Base-by-base conservation (phyloP, 2,329 filamentous ascomycete species). In the Ascocoryne sarcoides region DNA sequence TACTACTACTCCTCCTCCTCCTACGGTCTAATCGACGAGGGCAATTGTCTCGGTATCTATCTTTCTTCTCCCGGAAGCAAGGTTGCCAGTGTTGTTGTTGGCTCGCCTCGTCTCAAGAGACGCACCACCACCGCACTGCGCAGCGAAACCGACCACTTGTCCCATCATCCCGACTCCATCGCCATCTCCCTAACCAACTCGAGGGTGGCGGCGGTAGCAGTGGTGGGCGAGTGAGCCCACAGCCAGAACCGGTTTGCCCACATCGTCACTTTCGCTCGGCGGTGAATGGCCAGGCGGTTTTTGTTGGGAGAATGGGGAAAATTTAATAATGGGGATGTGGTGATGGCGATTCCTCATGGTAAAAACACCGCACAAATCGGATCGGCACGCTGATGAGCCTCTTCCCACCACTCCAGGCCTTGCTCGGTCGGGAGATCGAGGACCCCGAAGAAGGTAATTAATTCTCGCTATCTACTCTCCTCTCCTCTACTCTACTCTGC, bases 391-490 rank as follows among this genome's bases (percentile, higher is more conserved):
- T 12, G 23, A 26, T 26, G 23, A 26, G 7, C 12, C 23, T 26
- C 23, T 26, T 7, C 7, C 12, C 23, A n/a, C n/a, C n/a, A 8
- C 60, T 74, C 32, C 55, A 68, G 19, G 44, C 56, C 46, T 43
- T 58, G 36, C 54, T 76, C 38, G 71, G 69, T 32, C 60, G 65
- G 39, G 71, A 74, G 47, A 63, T 79, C 45, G 61, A 62, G 21
- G 73, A 78, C 57, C 64, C 69, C 32, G 74, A 77, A 60, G 76
- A 82, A 74, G 76, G 75, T 77, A 65, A 38, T 21, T 21, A 23
- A 14, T 33, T 34, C 33, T 36, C 34, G 18, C 37, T 16, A 31
- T n/a, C 14, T 7, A 16, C 23, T 14, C 35, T 28, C 9, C 7
- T 37, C 20, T 4, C 20, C 5, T 32, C 18, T 10, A 14, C 8